phyloP scores from a whole-genome alignment of 148 eudicot species.

The Dysphania ambrosioides region DNA sequence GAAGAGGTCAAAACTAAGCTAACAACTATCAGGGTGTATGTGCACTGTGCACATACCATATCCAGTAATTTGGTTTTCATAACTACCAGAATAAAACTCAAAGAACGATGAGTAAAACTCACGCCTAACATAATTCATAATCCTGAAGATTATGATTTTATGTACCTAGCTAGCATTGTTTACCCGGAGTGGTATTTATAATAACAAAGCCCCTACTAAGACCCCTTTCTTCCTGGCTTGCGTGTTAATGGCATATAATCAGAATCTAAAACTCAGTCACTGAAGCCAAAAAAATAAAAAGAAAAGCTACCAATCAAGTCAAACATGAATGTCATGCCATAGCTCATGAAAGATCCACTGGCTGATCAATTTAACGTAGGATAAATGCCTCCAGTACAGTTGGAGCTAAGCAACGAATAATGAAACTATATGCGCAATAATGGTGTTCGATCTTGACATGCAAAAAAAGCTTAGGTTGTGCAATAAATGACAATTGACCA shows the following conservation, averaged over 20 bases:
- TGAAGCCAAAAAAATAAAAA: neutral
- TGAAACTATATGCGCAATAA: constrained; percentile 10
- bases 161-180: neutral
- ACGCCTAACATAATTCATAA: neutral
- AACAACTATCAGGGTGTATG: neutral
- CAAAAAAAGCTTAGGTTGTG: neutral
- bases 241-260: constrained; percentile 7
- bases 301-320: constrained; percentile 1
- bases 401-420: neutral
- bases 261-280: neutral
- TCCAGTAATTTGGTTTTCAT: constrained; percentile 1
- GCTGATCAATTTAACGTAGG: neutral
- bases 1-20: neutral
- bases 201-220: neutral
- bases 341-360: neutral
- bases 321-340: constrained; percentile 6
- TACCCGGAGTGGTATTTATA: neutral
- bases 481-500: constrained; percentile 3
- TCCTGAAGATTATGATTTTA: neutral
- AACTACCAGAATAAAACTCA: constrained; percentile 14
- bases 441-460: neutral
- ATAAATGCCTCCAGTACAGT: neutral
- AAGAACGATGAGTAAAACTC: neutral
- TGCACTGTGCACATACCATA: too few species aligned
- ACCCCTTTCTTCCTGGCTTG: neutral